These are phyloP conservation scores for Bryopsis sp. DNA, from an alignment of 139 green algal genomes.

Conservation along the genomic window DNA sequence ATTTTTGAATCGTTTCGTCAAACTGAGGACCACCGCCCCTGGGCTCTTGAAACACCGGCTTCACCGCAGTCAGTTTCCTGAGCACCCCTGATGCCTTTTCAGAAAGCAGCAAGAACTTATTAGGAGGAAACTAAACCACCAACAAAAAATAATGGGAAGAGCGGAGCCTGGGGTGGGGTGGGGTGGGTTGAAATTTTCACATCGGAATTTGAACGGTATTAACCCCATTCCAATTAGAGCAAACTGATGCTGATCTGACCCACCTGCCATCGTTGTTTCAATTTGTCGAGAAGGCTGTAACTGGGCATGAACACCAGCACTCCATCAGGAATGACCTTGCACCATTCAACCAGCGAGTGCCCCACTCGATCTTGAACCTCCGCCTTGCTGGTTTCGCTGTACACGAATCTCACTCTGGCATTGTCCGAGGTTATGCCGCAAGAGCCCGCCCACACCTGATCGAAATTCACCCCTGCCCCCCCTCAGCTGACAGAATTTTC, in stretches of 20 bases:
- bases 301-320: conserved; percentile 88
- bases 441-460: conserved; percentile 14
- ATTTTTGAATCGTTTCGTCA: conserved; percentile 54
- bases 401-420: not conserved
- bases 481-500: no score
- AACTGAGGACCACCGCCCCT: conserved; percentile 54
- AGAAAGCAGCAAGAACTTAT: no score
- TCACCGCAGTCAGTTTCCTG: conserved; percentile 43
- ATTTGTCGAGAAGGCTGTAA: conserved; percentile 76
- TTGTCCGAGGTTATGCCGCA: not conserved
- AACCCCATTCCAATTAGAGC: not conserved
- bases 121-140: conserved; percentile 24
- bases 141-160: not conserved
- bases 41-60: conserved; percentile 70
- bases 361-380: conserved; percentile 56
- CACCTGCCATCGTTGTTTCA: conserved; percentile 68
- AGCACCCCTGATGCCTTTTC: conserved; percentile 54
- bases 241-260: no score
- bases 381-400: conserved; percentile 5
- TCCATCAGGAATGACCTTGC: conserved; percentile 64
- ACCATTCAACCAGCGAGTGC: conserved; percentile 38
- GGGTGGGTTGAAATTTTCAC: no score
- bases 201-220: no score
- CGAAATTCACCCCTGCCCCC: not conserved
- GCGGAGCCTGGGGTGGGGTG: no score